Base-by-base conservation (phyloP, 2,329 filamentous ascomycete genomes). In the Epichloe gansuensis region DNA sequence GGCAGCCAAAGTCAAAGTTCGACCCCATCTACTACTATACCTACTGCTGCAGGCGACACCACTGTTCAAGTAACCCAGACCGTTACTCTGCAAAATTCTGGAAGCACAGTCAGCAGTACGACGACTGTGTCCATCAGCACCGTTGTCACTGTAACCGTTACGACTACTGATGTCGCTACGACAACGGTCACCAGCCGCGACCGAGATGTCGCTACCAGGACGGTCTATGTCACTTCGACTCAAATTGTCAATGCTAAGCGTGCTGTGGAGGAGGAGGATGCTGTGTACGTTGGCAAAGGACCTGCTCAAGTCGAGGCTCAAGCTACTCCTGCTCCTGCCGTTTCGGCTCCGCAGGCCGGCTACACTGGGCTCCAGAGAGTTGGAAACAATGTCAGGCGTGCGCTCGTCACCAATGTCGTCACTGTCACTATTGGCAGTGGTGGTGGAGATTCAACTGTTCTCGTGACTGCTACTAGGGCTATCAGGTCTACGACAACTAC, bases 111-210 rank as follows among this genome's bases (percentile, higher is more conserved):
- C 38, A 67, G 60, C 57, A 56, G 55, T 12, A 59, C 59, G 17
- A 66, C 64, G 3, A 69, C 66, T 6, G 54, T 66, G 28, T 52
- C 17, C 13, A 6, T 62, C 47, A 60, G 57, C 38, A 63, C 62
- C 4, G 53, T 63, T 31, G 62, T 63, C 31, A 69, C 68, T 39
- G 59, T 68, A 17, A 46, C 67, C 48, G 58, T 69, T 23, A 69
- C 68, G 23, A 60, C 58, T 12, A 71, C 68, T 47, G 56, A 56
- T 44, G 68, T 69, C 55, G 56, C 59, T 46, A 72, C 69, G 38
- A 60, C 57, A 21, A 71, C 68, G 51, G 62, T 70, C 51, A 72
- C 69, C 49, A 64, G 59, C 53, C 62, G 57, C 52, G 62, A 67
- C 49, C 61, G 61, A 37, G 60, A 65, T 5, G 69, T 66, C 12